Percentiles rank a stretch among this genome's conserved stretches.
Evolutionary conservation across 352 stramenopile species (phyloP).

Genomic region (Pythium phragmiticola): DNA sequence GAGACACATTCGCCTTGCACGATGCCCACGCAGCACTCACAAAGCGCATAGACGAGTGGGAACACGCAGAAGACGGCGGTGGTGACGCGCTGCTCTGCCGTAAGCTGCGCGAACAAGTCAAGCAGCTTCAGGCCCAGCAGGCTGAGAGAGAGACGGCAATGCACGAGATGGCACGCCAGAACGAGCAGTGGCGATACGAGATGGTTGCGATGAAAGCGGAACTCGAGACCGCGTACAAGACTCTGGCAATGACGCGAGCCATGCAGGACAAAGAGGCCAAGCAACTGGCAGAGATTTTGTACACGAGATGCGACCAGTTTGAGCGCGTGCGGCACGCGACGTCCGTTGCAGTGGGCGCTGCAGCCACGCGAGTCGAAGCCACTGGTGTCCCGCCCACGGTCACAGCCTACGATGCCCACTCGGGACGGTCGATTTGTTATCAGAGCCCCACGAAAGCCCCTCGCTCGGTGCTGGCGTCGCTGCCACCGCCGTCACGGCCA

Average conservation of each 20-base stretch:
- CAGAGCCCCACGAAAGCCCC: conserved; percentile 25
- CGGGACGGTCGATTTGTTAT: conserved; percentile 31
- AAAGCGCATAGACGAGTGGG: conserved; percentile 36
- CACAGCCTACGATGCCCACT: conserved; percentile 44
- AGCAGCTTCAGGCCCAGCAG: conserved; percentile 26
- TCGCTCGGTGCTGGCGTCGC: conserved; percentile 2
- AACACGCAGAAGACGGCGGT: conserved; percentile 34
- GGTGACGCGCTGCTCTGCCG: conserved; percentile 54
- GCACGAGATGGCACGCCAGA: conserved; percentile 31
- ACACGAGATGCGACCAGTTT: conserved; percentile 42
- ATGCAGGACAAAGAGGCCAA: conserved; percentile 76
- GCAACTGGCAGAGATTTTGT: conserved; percentile 47
- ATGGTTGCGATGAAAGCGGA: conserved; percentile 33
- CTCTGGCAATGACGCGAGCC: conserved; percentile 46
- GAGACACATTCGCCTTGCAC: conserved; percentile 23
- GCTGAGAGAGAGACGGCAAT: conserved; percentile 29
- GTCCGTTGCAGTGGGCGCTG: neutral
- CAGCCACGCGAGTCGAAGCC: neutral
- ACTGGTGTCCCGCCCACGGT: neutral
- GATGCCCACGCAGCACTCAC: conserved; percentile 26
- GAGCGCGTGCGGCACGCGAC: conserved; percentile 35
- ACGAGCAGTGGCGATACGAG: conserved; percentile 39
- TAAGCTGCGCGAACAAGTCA: conserved; percentile 41
- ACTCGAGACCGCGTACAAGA: conserved; percentile 36
- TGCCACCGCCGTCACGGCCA: neutral